These are phyloP conservation scores for Oleoguttula mirabilis DNA, from an alignment of 495 filamentous ascomycete species.

Conservation along the genomic window DNA sequence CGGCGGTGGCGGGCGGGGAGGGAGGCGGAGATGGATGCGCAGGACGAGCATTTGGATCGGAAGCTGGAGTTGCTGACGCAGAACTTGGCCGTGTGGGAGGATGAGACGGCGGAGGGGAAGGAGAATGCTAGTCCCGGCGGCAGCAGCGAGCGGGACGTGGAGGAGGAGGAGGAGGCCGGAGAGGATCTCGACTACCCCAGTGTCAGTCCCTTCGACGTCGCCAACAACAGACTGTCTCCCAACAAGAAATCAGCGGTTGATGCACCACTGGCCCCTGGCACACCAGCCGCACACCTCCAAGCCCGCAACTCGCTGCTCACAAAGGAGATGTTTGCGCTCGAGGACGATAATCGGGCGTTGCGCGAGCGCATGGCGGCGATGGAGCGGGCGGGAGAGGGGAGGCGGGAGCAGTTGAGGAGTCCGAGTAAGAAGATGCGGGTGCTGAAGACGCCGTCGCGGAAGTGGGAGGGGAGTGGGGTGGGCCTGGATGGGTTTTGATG, in stretches of 20 bases:
- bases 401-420: conserved; percentile 19
- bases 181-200: background rate
- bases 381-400: conserved; percentile 30
- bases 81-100: conserved; percentile 35
- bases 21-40: conserved; percentile 51
- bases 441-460: conserved; percentile 28
- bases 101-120: conserved; percentile 17
- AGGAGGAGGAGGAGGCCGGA: conserved; percentile 17
- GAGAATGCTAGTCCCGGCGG: conserved; percentile 15
- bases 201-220: background rate
- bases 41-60: conserved; percentile 73
- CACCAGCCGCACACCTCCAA: background rate
- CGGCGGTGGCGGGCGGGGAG: conserved; percentile 62
- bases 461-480: conserved; percentile 27
- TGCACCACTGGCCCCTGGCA: too few relatives aligned
- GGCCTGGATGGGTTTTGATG: conserved; percentile 19
- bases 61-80: conserved; percentile 80
- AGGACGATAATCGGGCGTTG: conserved; percentile 29
- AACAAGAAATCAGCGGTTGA: too few relatives aligned
- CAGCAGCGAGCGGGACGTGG: too few relatives aligned
- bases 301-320: background rate
- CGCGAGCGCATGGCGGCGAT: conserved; percentile 23
- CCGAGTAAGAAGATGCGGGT: conserved; percentile 33
- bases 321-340: conserved; percentile 25
- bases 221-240: background rate